Base-by-base conservation (phyloP, 192 early-diverging fungal genomes). In the Backusella liffmaniae region DNA sequence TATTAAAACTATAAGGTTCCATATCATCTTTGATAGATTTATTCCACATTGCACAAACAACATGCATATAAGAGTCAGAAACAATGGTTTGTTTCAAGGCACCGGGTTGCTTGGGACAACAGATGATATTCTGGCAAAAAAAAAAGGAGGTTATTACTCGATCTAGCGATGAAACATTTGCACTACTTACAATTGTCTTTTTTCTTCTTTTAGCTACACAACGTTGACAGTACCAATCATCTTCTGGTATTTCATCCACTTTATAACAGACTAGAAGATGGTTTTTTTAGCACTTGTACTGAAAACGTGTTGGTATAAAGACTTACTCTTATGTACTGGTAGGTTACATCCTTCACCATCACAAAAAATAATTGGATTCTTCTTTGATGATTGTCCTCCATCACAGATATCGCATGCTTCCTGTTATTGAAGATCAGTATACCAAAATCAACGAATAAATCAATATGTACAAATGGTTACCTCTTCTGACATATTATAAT, bases 281-380 rank as follows among this genome's bases (percentile, higher is more conserved):
- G 12, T 44, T 44, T 67, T 32, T 32, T 36, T 67, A n/a, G 35
- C n/a, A 67, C 15, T 66, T 39, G 29, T n/a, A 37, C 12, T 34
- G 5, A 29, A 3, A 32, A 3, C 32, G 32, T 32, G 32, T 32
- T 32, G 32, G 32, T 32, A 32, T 41, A 44, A 18, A 10, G 26
- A 32, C 36, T 32, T 74, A 67, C 73, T 74, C 74, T 84, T 81
- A n/a, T 82, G 83, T 0, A 84, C 80, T 13, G 83, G 83, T 16
- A 84, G 74, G 51, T 82, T 80, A 51, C 80, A 84, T 4, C 65
- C 86, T 67, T 80, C 67, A 0, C 87, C 87, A 76, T 88, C 87
- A 53, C 87, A 88, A 62, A 83, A 88, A 7, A 88, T 71, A 56
- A 88, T 88, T 30, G 67, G 79, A 36, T 88, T 88, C 46, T 82